A percentile compares a stretch with the other conserved stretches of the same genome.
Conservation (phyloP, 1,284 basidiomycete species). For the Puccinia novopanici region DNA sequence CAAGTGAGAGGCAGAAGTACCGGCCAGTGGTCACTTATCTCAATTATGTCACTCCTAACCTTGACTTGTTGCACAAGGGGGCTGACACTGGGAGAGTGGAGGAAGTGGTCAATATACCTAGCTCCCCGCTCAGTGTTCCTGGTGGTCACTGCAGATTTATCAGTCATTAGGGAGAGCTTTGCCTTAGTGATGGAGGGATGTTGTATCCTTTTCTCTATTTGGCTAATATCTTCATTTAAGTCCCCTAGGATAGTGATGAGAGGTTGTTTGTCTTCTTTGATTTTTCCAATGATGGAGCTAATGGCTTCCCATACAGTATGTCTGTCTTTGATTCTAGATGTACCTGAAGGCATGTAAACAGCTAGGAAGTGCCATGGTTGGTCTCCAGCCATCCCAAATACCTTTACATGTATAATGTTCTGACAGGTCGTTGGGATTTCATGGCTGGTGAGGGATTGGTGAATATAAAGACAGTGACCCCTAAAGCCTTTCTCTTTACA, state of each 20-base stretch:
- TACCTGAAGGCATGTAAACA: constrained; percentile 6
- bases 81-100: background rate
- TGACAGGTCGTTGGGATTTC: background rate
- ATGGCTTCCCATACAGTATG: background rate
- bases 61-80: too few species aligned
- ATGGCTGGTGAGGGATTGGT: background rate
- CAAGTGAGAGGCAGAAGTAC: background rate
- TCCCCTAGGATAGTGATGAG: background rate
- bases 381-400: background rate
- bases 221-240: background rate
- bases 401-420: constrained; percentile 3
- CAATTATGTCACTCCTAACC: background rate
- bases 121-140: background rate
- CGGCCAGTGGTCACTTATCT: constrained; percentile 2
- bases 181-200: background rate
- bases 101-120: background rate
- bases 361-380: constrained; percentile 1
- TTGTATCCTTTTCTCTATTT: background rate
- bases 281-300: too few species aligned
- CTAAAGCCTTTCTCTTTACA: background rate
- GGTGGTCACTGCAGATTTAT: background rate
- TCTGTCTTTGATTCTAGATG: background rate
- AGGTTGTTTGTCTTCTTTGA: background rate
- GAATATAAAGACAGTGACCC: constrained; percentile 3
- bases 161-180: background rate